A percentile compares a stretch with the other conserved stretches of the same genome.
These are phyloP conservation scores for Camelina sativa DNA, from an alignment of 345 rosid genomes.

Conservation along the genomic window DNA sequence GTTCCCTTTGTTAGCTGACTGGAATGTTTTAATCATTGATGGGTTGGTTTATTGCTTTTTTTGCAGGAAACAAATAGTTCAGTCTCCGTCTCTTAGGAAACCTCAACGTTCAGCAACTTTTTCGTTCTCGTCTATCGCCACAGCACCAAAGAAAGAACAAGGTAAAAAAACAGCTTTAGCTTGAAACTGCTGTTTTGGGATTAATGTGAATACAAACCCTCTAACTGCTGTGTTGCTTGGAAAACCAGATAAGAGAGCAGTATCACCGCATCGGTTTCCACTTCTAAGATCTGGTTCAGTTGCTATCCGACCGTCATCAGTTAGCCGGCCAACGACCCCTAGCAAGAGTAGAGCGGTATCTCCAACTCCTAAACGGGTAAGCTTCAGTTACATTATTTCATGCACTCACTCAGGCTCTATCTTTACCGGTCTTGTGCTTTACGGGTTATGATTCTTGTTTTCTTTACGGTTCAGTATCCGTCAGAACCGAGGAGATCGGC, in stretches of 20 bases:
- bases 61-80: constrained; percentile 67
- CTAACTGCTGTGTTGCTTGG: constrained; percentile 8
- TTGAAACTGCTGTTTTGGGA: not conserved
- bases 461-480: constrained; percentile 58
- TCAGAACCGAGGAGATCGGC: constrained; percentile 86
- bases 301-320: constrained; percentile 60
- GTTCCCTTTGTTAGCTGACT: not conserved
- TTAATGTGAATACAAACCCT: not conserved
- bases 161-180: constrained; percentile 45
- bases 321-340: constrained; percentile 72
- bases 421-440: not conserved
- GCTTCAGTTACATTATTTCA: constrained; percentile 15
- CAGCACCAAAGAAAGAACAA: constrained; percentile 65
- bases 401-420: not conserved
- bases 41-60: not conserved
- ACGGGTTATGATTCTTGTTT: constrained; percentile 12
- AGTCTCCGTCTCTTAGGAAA: constrained; percentile 63
- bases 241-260: constrained; percentile 68
- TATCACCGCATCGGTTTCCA: constrained; percentile 87
- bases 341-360: constrained; percentile 62
- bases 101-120: constrained; percentile 76
- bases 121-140: constrained; percentile 63
- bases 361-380: constrained; percentile 82
- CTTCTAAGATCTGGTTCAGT: constrained; percentile 77
- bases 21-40: not conserved